Evolutionary conservation across 1,284 basidiomycete species (phyloP).

Genomic region (Sparassis latifolia): DNA sequence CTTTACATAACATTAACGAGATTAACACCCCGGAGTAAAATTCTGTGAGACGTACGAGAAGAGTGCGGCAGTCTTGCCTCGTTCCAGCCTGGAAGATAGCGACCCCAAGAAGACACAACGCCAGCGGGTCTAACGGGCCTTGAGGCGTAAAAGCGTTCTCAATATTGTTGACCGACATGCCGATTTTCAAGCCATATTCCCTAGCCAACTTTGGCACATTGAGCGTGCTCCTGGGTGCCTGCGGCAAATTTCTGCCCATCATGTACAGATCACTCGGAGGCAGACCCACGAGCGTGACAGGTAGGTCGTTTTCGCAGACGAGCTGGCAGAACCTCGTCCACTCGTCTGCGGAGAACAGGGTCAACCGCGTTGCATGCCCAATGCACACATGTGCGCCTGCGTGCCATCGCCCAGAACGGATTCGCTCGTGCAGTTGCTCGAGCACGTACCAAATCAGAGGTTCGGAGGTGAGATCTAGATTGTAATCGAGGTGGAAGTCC

Average conservation of each 20-base stretch:
- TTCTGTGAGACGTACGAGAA: constrained; percentile 36
- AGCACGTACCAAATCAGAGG: constrained; percentile 54
- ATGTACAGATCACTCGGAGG: constrained; percentile 64
- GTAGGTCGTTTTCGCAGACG: constrained; percentile 27
- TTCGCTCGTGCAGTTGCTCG: constrained; percentile 25
- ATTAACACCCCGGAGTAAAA: background rate
- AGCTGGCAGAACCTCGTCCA: constrained; percentile 35
- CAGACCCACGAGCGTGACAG: constrained; percentile 48
- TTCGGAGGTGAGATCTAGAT: constrained; percentile 41
- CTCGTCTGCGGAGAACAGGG: constrained; percentile 40
- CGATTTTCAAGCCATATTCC: constrained; percentile 40
- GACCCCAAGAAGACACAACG: constrained; percentile 50
- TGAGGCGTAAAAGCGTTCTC: constrained; percentile 65
- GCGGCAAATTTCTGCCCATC: constrained; percentile 38
- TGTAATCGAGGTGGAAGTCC: constrained; percentile 66
- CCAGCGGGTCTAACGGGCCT: constrained; percentile 53
- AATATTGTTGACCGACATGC: constrained; percentile 58
- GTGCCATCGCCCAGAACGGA: constrained; percentile 16
- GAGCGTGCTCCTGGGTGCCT: constrained; percentile 42
- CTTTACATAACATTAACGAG: constrained; percentile 6
- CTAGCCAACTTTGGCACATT: constrained; percentile 40
- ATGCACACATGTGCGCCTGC: constrained; percentile 36
- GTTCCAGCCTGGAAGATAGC: constrained; percentile 54
- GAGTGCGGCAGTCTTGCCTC: constrained; percentile 34
- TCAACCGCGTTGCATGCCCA: constrained; percentile 55